These are phyloP conservation scores for Crinitomyces ghanaensis DNA, from an alignment of 805 yeast genomes.

Conservation along the genomic window DNA sequence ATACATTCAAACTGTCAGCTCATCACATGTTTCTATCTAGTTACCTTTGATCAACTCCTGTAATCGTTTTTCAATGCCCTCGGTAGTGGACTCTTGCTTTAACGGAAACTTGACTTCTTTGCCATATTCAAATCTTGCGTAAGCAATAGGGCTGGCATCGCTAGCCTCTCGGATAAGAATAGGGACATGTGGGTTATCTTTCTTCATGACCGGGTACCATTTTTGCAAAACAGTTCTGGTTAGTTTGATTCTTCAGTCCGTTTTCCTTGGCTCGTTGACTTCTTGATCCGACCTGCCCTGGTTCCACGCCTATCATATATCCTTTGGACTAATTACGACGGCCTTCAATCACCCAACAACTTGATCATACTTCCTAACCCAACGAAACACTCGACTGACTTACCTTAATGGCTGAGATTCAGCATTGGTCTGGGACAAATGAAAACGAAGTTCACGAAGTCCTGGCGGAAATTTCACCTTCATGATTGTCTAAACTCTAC, in stretches of 20 bases:
- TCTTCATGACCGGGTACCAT: conserved; percentile 54
- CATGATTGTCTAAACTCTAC: too few species aligned
- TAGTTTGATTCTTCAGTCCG: too few species aligned
- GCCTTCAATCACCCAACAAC: too few species aligned
- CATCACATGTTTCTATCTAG: too few species aligned
- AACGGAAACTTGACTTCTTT: conserved; percentile 32
- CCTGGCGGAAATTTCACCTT: too few species aligned
- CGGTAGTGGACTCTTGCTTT: conserved; percentile 30
- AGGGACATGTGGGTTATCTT: conserved; percentile 55
- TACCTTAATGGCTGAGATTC: conserved; percentile 34
- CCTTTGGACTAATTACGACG: too few species aligned
- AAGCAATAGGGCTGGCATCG: conserved; percentile 62
- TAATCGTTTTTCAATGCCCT: conserved; percentile 28
- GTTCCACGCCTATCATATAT: not conserved
- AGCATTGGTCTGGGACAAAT: conserved; percentile 68
- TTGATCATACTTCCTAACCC: too few species aligned
- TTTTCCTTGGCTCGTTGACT: conserved; percentile 1
- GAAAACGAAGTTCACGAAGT: conserved; percentile 70
- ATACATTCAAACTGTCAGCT: too few species aligned
- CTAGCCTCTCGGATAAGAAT: conserved; percentile 68
- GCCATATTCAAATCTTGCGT: conserved; percentile 52
- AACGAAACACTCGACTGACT: conserved; percentile 25
- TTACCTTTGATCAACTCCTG: conserved; percentile 27
- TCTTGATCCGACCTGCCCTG: not conserved
- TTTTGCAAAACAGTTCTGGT: conserved; percentile 46